Base-by-base conservation (phyloP, 176 grass and related monocot species). In the Zoysia pacifica region DNA sequence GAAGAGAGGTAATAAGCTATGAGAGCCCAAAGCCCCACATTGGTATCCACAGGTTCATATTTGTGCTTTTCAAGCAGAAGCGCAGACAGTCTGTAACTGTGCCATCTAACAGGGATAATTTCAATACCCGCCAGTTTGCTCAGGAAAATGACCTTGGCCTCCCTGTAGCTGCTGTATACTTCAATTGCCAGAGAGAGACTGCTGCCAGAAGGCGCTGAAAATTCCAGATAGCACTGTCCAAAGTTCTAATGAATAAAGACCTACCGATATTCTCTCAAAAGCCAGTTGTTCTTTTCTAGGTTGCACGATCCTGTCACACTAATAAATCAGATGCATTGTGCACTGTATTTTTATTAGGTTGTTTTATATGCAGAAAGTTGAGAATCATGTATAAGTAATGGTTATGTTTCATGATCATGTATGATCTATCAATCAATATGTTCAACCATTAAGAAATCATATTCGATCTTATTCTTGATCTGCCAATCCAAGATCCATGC, bases 11-110 rank as follows among this genome's bases (percentile, higher is more conserved):
- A 19, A 19, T 95, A 47, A 89, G 39, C 79, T 95, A 99, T 9
- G 93, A 99, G 77, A 99, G 84, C 79, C 90, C 96, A 45, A 93
- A 80, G 19, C 96, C 96, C 35, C 88, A 55, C 82, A 93, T 99
- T 65, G 96, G 96, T 9, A 99, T 99, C 69, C 96, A 99, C 73
- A 90, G 93, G 75, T 95, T 99, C 82, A 74, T 99, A 43, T 95
- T 99, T 83, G 92, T 93, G 64, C 92, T 99, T 28, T 99, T 93
- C 88, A 85, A 90, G 84, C 96, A 99, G 88, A 89, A 91, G 52
- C 66, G 72, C 16, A 72, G 86, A 71, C 79, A 93, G 66, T 68
- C 78, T 9, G 81, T 93, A 48, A 43, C 11, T 16, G 81, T 81
- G 43, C 90, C 90, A 54, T 81, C 86, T 18, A 83, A 68, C 46